Base-by-base conservation (phyloP, 805 yeast genomes). In the Sugiyamaella lignohabitans region DNA sequence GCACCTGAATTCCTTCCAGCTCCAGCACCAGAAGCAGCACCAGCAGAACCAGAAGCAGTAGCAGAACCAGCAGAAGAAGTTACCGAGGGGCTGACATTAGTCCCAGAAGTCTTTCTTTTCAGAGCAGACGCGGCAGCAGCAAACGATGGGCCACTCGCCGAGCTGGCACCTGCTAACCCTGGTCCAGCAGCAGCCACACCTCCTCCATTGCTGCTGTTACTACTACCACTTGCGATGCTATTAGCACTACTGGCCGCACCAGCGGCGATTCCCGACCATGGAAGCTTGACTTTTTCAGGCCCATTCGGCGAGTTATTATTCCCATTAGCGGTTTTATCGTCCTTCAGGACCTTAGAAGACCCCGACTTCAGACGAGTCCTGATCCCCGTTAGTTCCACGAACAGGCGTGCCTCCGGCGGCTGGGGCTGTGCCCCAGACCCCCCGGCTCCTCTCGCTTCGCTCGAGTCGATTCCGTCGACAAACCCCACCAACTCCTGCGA, bases 261-360 rank as follows among this genome's bases (percentile, higher is more conserved):
- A 42, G 58, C 57, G 21, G 50, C 59, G 24, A 49, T 42, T 2
- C 53, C 58, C 5, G 54, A 43, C 55, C 54, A 53, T n/a, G 54
- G 53, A 37, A 45, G 27, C 24, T 45, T 44, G 14, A 45, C 27
- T 32, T 44, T 50, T 21, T 41, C 17, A 2, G 47, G 35, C 14
- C 37, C 45, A 5, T 24, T 23, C 20, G 43, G 32, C 11, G 29
- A 30, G 8, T 32, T 24, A 24, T 24, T 8, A 21, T 14, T 21
- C 14, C 6, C 27, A 17, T 23, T 18, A 2, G 29, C 3, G 19
- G 18, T 32, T n/a, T 38, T 37, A n/a, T 43, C 41, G 20, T 36
- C 40, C 6, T 22, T 20, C 19, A 43, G n/a, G 19, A 36, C 22
- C 22, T 36, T 43, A 6, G 36, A 19, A 20, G 38, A 29, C 22